These are phyloP conservation scores for Cyclotella cryptica DNA, from an alignment of 108 stramenopile species.

Conservation along the genomic window DNA sequence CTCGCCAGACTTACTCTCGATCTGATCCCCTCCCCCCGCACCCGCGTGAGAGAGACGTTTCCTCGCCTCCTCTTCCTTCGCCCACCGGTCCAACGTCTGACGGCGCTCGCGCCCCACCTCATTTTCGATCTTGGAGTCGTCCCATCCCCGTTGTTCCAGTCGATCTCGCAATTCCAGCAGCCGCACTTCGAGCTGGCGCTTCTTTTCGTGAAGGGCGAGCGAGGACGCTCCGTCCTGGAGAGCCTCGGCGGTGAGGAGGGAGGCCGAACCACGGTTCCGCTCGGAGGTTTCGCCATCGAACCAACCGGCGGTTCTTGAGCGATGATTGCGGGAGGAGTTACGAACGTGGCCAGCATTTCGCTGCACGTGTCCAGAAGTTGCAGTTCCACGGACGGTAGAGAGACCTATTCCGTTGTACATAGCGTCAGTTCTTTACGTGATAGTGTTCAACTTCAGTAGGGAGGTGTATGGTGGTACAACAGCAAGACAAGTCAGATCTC, in stretches of 20 bases:
- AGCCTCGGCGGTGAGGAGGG: slow-evolving; percentile 62
- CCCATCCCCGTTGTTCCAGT: slow-evolving; percentile 67
- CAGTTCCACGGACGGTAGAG: slow-evolving; percentile 87
- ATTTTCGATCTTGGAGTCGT: slow-evolving; percentile 68
- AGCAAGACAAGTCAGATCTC: too few species aligned
- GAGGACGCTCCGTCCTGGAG: slow-evolving; percentile 68
- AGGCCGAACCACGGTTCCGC: slow-evolving; percentile 23
- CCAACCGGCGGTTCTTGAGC: slow-evolving; percentile 54
- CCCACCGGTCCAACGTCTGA: slow-evolving; percentile 45
- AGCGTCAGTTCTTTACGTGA: neutral
- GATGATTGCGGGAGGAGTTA: slow-evolving; percentile 63
- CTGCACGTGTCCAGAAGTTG: slow-evolving; percentile 92
- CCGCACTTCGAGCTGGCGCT: slow-evolving; percentile 70
- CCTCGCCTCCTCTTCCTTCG: slow-evolving; percentile 20
- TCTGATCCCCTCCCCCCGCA: neutral
- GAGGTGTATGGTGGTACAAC: too few species aligned
- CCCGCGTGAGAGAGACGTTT: neutral
- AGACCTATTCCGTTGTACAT: slow-evolving; percentile 93
- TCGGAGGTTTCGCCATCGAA: slow-evolving; percentile 41
- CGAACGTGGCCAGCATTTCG: slow-evolving; percentile 83
- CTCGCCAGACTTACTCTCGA: slow-evolving; percentile 27
- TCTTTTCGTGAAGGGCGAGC: slow-evolving; percentile 76
- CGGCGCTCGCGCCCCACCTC: slow-evolving; percentile 66
- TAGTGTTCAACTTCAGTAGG: too few species aligned
- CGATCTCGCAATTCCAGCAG: slow-evolving; percentile 79